These are phyloP conservation scores for Termitomyces titanicus DNA, from an alignment of 768 basidiomycete species.

Conservation along the genomic window DNA sequence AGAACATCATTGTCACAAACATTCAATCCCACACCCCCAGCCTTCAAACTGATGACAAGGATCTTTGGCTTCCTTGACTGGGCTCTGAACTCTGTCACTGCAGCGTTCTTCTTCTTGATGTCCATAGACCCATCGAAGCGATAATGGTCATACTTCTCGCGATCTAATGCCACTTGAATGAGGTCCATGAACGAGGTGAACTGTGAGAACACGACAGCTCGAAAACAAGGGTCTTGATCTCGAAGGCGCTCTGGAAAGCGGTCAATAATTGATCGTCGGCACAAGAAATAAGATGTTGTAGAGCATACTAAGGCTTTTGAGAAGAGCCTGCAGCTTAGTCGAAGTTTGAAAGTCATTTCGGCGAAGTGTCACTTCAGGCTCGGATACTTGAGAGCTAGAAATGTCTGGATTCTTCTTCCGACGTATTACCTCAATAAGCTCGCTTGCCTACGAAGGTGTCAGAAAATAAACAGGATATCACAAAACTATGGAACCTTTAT, in stretches of 20 bases:
- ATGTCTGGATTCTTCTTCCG: conserved; percentile 21
- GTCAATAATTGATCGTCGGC: neutral
- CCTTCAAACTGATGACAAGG: conserved; percentile 77
- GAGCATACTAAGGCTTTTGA: conserved; percentile 62
- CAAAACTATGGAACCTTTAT: conserved; percentile 40
- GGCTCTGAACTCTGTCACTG: conserved; percentile 74
- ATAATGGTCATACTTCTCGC: conserved; percentile 64
- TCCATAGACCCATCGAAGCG: conserved; percentile 95
- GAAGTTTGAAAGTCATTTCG: conserved; percentile 86
- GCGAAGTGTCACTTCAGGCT: conserved; percentile 53
- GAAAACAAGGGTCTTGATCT: conserved; percentile 71
- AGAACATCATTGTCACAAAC: conserved; percentile 29
- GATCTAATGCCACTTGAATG: conserved; percentile 65
- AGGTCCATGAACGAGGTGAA: conserved; percentile 87
- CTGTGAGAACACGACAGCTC: conserved; percentile 87
- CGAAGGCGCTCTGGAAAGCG: conserved; percentile 47
- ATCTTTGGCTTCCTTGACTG: conserved; percentile 70
- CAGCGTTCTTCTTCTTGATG: conserved; percentile 72
- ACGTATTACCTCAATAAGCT: conserved; percentile 61
- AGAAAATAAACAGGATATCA: neutral
- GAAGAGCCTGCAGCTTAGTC: conserved; percentile 85
- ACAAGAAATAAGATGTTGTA: neutral
- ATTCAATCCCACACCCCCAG: conserved; percentile 90
- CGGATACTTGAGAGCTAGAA: conserved; percentile 30
- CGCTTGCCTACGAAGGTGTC: conserved; percentile 41